Evolutionary conservation across 2,329 filamentous ascomycete genomes (phyloP), one percentile per base, ranked within the genome.

Genomic region (Hymenoscyphus linearis): DNA sequence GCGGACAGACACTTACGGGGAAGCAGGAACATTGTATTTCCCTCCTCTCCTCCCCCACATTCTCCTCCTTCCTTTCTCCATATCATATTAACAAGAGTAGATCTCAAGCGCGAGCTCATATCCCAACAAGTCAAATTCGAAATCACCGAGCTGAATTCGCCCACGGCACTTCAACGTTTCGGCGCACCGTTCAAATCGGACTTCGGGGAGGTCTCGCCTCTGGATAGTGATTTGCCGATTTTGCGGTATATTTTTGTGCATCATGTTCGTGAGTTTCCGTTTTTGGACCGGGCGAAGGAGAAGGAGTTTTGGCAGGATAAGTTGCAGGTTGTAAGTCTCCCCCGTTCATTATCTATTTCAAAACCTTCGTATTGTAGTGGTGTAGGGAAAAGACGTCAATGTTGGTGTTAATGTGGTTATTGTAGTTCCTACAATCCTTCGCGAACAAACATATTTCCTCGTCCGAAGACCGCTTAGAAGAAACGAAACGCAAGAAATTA

Each of bases 281-380:
- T 99, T 73, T 84, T 99, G 66, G 92, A 99, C 76, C 91, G 96
- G 80, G 95, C 95, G 25, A 89, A 86, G 72, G 95, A 99, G 82
- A 96, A 98, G 82, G 95, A 99, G 77, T 99, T 99, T 72, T 99
- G 95, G 95, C 95, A 99, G 78, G 92, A 98, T 74, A 98, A 96
- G 75, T 80, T 99, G 63, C 95, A 99, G 79, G 85, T 93, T 73
- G 91, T 96, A 77, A 68, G 89, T 86, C n/a, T n/a, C n/a, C n/a
- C n/a, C n/a, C n/a, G n/a, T n/a, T n/a, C n/a, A n/a, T n/a, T n/a
- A n/a, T n/a, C n/a, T n/a, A n/a, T n/a, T n/a, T n/a, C n/a, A n/a
- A n/a, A n/a, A n/a, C n/a, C n/a, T n/a, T n/a, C n/a, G n/a, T n/a
- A n/a, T n/a, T n/a, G n/a, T n/a, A n/a, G n/a, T n/a, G n/a, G n/a